Evolutionary conservation across 306 rosid genomes (phyloP).

Genomic region (Trichosanthes cucumerina): DNA sequence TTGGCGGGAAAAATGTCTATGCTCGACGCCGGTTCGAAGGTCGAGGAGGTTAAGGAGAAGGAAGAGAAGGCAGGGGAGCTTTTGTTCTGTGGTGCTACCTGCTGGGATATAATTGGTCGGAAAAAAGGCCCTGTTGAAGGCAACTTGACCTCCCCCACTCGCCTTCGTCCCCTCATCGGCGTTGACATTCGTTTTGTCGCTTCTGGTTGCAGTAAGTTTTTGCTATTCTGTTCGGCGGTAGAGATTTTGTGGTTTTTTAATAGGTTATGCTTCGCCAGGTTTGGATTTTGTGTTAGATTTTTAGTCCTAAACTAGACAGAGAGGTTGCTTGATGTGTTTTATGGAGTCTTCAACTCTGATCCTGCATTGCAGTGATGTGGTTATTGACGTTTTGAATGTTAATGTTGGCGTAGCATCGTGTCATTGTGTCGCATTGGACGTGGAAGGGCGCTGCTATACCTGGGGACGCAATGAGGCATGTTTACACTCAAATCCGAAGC

Average conservation of each 20-base stretch:
- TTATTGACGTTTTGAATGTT: background rate
- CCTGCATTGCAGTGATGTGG: slow-evolving; percentile 10
- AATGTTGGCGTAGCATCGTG: slow-evolving; percentile 58
- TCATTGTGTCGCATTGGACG: slow-evolving; percentile 95
- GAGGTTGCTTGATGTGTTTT: background rate
- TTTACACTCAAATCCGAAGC: background rate
- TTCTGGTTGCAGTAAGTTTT: slow-evolving; percentile 65
- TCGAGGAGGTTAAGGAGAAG: slow-evolving; percentile 29
- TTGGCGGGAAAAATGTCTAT: slow-evolving; percentile 70
- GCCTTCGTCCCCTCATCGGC: slow-evolving; percentile 80
- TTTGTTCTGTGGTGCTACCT: slow-evolving; percentile 85
- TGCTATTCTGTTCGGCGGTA: background rate
- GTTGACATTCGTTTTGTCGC: slow-evolving; percentile 71
- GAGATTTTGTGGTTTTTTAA: background rate
- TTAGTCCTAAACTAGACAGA: background rate
- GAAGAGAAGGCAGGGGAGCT: slow-evolving; percentile 61
- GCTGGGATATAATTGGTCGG: slow-evolving; percentile 80
- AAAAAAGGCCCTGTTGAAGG: slow-evolving; percentile 61
- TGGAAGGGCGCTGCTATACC: slow-evolving; percentile 90
- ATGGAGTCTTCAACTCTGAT: slow-evolving; percentile 3
- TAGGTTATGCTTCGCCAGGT: background rate
- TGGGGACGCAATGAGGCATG: slow-evolving; percentile 98
- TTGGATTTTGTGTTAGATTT: background rate
- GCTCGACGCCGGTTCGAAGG: slow-evolving; percentile 52
- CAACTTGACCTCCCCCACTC: slow-evolving; percentile 71